Evolutionary conservation across 1,284 basidiomycete species (phyloP), one percentile per base, ranked within the genome.

Genomic region (Irpex rosettiformis): DNA sequence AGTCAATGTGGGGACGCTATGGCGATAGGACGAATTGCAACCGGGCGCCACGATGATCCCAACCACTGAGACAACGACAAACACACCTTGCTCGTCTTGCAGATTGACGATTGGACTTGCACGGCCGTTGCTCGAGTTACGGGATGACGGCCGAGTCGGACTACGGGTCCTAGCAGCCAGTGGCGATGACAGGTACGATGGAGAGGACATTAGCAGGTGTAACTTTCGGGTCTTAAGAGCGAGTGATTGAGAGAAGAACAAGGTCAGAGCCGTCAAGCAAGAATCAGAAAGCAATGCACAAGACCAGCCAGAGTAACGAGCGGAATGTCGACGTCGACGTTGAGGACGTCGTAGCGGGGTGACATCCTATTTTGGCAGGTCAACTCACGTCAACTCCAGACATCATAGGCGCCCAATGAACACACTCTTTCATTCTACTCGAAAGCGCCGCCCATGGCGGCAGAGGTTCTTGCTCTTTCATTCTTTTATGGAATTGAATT

Each of bases 51-150:
- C 48, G 48, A 51, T 51, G 24, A 51, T 27, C 27, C 21, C 43
- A 45, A n/a, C 49, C 25, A 22, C 22, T 30, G 30, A 42, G 48
- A 21, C 21, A 16, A 57, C 22, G 11, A 43, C 11, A 54, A 29
- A 62, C 63, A 49, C 54, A 64, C 63, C 59, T 30, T 56, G 33
- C 27, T 64, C 63, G 57, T 64, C 61, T 52, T 64, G 62, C 5
- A 55, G 30, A 18, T 59, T 61, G n/a, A 62, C 57, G 25, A 62
- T 61, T 18, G 63, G 63, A 48, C 63, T 64, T n/a, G 62, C 57
- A 18, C 63, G 55, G 25, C 61, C 63, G 33, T 55, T 59, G 25
- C 58, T 45, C 11, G 63, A 64, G 29, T n/a, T 54, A 4, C 63
- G 61, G 25, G 63, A 64, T 10, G 63, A 61, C 27, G 62, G 56